Evolutionary conservation across 345 rosid species (phyloP), one percentile per base, ranked within the genome.

Genomic region (Triadica sebifera): DNA sequence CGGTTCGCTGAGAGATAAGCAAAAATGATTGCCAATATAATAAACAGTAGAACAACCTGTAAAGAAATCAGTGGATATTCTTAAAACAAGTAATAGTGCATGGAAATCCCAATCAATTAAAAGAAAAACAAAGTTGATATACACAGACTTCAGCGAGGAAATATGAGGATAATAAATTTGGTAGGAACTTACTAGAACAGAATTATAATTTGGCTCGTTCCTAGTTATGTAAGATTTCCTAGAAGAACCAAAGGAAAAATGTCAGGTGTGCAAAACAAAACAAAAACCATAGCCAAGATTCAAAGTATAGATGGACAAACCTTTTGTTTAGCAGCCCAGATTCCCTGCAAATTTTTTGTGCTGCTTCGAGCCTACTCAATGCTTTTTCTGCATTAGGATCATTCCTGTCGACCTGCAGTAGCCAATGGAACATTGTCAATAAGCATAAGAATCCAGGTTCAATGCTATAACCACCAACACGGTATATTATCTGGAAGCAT

Each of bases 361-460:
- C 72, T 8, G 89, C 89, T 75, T 92, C 95, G 38, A 94, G 77
- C 71, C 87, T 83, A 74, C 78, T 85, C 67, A 86, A 67, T 46
- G 93, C 87, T 74, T 84, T 88, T 73, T 77, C 68, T 39, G 90
- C 92, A 83, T 85, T 89, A 8, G 97, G 98, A 74, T 92, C 97
- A 25, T 78, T 85, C 78, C 70, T 81, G 81, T 91, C 87, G 50
- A 92, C 89, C 98, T 94, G 74, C 56, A 65, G 60, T 20, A 1
- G 70, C 69, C 22, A 72, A 83, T 34, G 11, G 59, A 12, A 15
- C 9, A 69, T 71, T 38, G 17, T 62, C 65, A n/a, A 39, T 57
- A 74, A 12, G 17, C 58, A 34, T 57, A 74, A 12, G 17, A 46
- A 34, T 20, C 29, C 29, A 22, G 52, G 38, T 39, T 3, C 56